These are phyloP conservation scores for Cudoniella acicularis DNA, from an alignment of 495 filamentous ascomycete species.

Conservation along the genomic window DNA sequence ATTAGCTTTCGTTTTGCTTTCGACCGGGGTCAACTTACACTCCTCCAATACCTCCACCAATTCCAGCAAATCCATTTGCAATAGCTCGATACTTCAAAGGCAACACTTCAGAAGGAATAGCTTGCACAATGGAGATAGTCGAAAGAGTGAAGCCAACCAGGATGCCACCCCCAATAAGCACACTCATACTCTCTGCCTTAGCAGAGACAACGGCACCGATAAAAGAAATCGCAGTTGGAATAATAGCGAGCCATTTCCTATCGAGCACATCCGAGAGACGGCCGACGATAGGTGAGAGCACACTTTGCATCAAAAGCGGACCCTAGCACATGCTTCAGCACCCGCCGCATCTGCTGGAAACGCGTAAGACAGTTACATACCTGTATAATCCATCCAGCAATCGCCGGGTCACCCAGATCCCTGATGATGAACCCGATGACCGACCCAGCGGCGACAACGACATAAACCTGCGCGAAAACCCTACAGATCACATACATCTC, in stretches of 20 bases:
- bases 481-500: too few relatives aligned
- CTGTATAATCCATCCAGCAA: slow-evolving; percentile 54
- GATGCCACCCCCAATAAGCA: slow-evolving; percentile 53
- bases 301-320: slow-evolving; percentile 50
- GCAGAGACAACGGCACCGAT: slow-evolving; percentile 49
- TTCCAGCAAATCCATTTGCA: slow-evolving; percentile 46
- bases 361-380: too few relatives aligned
- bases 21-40: slow-evolving; percentile 31
- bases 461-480: slow-evolving; percentile 46
- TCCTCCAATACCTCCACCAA: slow-evolving; percentile 46
- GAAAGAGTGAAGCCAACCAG: slow-evolving; percentile 49
- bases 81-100: slow-evolving; percentile 51
- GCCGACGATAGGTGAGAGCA: slow-evolving; percentile 50
- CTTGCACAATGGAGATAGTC: slow-evolving; percentile 50
- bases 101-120: slow-evolving; percentile 51
- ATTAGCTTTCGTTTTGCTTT: background rate
- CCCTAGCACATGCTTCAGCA: slow-evolving; percentile 26
- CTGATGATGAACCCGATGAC: slow-evolving; percentile 53
- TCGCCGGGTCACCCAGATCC: slow-evolving; percentile 44
- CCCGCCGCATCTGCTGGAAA: too few relatives aligned
- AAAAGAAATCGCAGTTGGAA: slow-evolving; percentile 49
- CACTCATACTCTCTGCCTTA: slow-evolving; percentile 48
- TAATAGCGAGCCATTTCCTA: slow-evolving; percentile 44
- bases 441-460: slow-evolving; percentile 51
- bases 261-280: slow-evolving; percentile 53